Percentiles rank a stretch among this genome's conserved stretches.
phyloP scores from a whole-genome alignment of 306 rosid genomes.

The Cyamopsis tetragonoloba region DNA sequence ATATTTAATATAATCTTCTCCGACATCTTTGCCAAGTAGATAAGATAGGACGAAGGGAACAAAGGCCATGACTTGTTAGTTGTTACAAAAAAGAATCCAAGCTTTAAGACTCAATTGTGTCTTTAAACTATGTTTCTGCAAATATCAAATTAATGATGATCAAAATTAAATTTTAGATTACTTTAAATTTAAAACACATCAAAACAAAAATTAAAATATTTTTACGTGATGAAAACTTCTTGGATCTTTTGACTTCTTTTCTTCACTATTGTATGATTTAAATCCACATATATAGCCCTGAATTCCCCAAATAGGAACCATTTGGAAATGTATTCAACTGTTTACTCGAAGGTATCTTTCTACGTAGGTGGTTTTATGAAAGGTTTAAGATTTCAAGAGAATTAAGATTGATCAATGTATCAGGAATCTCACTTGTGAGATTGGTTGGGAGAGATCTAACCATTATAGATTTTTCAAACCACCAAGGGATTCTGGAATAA shows the following conservation, averaged over 20 bases:
- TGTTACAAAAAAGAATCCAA: no score
- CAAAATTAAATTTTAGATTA: no score
- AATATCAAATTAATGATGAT: no score
- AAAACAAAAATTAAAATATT: background rate
- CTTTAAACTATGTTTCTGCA: no score
- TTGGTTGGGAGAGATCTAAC: constrained; percentile 36
- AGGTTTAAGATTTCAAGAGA: constrained; percentile 14
- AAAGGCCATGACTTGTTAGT: no score
- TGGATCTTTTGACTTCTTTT: background rate
- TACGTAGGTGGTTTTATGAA: constrained; percentile 15
- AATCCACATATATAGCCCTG: constrained; percentile 14
- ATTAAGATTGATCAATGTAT: background rate
- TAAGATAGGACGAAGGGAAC: no score
- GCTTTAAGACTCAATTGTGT: no score
- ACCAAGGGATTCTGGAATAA: constrained; percentile 12
- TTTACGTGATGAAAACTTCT: background rate
- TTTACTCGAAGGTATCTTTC: constrained; percentile 30
- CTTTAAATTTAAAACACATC: no score
- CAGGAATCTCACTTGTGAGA: constrained; percentile 9
- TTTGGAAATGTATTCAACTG: constrained; percentile 31
- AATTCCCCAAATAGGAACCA: constrained; percentile 20
- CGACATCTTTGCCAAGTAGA: no score
- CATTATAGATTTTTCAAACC: constrained; percentile 23
- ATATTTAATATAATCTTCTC: no score
- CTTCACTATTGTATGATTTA: background rate